phyloP scores from a whole-genome alignment of 345 rosid species.

The Syzygium aromaticum region DNA sequence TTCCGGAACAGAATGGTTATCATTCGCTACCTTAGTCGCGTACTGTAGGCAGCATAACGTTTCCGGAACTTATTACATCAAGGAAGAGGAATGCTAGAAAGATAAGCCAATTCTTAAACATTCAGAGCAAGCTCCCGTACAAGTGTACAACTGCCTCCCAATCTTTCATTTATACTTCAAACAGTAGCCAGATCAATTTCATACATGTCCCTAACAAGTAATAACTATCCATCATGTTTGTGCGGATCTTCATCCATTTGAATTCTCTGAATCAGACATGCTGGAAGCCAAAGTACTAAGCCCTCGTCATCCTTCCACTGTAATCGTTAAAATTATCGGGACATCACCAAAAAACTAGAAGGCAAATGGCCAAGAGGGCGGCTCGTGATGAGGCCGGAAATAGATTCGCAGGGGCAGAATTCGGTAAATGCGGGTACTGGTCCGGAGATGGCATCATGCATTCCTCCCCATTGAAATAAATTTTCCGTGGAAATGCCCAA shows the following conservation, averaged over 20 bases:
- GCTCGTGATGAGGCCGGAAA: not conserved
- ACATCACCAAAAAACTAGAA: not conserved
- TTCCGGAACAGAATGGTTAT: too few relatives aligned
- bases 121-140: not conserved
- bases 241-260: not conserved
- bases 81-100: not conserved
- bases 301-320: not conserved
- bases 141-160: not conserved
- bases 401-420: slow-evolving; percentile 1
- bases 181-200: not conserved
- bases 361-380: not conserved
- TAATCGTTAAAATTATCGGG: not conserved
- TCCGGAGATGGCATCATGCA: slow-evolving; percentile 45
- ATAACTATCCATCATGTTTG: not conserved
- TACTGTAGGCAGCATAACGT: not conserved
- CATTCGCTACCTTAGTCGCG: too few relatives aligned
- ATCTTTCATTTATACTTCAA: not conserved
- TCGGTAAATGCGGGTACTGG: slow-evolving; percentile 36
- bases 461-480: slow-evolving; percentile 49
- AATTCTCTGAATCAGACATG: not conserved
- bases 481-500: slow-evolving; percentile 73
- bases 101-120: not conserved
- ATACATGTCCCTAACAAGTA: not conserved
- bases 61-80: not conserved
- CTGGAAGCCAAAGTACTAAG: not conserved